These are phyloP conservation scores for Curvularia hawaiiensis DNA, from an alignment of 2,329 filamentous ascomycete genomes.

Conservation along the genomic window DNA sequence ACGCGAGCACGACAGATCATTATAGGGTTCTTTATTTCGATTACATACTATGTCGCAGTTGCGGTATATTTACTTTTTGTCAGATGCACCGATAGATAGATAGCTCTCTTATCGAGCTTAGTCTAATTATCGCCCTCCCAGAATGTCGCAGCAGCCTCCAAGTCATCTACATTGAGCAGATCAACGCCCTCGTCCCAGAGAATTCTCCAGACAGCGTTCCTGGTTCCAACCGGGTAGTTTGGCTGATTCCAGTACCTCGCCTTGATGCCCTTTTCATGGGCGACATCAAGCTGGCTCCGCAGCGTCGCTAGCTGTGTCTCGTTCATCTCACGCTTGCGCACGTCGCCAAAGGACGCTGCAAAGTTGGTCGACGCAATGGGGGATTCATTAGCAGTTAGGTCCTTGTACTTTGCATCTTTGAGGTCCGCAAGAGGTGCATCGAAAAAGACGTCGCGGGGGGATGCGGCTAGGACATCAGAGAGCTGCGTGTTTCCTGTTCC, in stretches of 20 bases:
- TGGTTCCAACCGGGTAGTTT: conserved; percentile 58
- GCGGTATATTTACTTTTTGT: neutral
- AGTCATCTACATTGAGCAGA: conserved; percentile 68
- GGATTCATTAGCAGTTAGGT: conserved; percentile 56
- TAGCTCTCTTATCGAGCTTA: neutral
- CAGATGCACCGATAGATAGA: neutral
- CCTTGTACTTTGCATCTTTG: conserved; percentile 45
- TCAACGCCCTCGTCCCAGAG: conserved; percentile 64
- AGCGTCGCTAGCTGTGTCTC: conserved; percentile 58
- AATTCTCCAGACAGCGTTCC: conserved; percentile 58
- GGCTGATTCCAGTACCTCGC: conserved; percentile 69
- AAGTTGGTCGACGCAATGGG: conserved; percentile 63
- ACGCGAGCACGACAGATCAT: conserved; percentile 1
- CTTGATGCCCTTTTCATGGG: conserved; percentile 62
- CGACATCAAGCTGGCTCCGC: conserved; percentile 57
- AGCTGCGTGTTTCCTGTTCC: conserved; percentile 60
- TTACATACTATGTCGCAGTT: neutral
- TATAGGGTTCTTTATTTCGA: neutral
- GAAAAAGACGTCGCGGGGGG: conserved; percentile 60
- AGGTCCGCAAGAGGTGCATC: conserved; percentile 61
- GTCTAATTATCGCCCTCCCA: conserved; percentile 42
- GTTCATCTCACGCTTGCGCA: conserved; percentile 47
- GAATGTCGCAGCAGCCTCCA: conserved; percentile 55
- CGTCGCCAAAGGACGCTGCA: conserved; percentile 47
- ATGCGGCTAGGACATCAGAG: conserved; percentile 50